A percentile compares a stretch with the other conserved stretches of the same genome.
Evolutionary conservation across 306 rosid species (phyloP).

Genomic region (Rosa chinensis): DNA sequence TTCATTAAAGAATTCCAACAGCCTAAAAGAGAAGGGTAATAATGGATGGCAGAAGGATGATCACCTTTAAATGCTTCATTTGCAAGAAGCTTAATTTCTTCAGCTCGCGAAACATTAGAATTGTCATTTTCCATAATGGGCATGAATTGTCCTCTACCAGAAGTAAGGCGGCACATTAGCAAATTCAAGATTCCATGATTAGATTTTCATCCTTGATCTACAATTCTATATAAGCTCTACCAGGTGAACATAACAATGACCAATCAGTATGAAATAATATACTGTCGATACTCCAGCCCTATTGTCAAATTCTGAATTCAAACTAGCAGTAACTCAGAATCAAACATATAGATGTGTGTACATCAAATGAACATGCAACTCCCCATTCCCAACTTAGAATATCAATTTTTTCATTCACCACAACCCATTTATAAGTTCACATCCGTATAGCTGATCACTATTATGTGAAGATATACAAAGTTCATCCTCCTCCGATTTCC

Average conservation of each 20-base stretch:
- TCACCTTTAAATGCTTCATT: conserved; percentile 85
- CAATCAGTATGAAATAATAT: neutral
- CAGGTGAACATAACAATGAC: neutral
- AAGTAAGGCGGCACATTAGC: conserved; percentile 30
- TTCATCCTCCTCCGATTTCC: too few relatives aligned
- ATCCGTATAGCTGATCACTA: neutral
- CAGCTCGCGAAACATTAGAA: conserved; percentile 58
- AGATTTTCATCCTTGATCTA: conserved; percentile 18
- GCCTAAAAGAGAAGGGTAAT: conserved; percentile 9
- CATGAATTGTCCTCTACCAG: conserved; percentile 31
- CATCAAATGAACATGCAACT: neutral
- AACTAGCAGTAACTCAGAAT: neutral
- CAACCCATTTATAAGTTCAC: neutral
- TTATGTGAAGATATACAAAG: neutral
- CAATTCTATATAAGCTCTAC: conserved; percentile 25
- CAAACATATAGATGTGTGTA: neutral
- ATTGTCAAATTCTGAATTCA: neutral
- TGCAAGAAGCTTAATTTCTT: conserved; percentile 75
- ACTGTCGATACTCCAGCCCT: neutral
- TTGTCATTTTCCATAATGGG: conserved; percentile 58
- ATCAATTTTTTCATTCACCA: neutral
- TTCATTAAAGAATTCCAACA: neutral
- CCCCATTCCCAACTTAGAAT: neutral
- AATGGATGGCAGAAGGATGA: conserved; percentile 18
- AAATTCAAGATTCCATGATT: conserved; percentile 27